Percentiles rank a stretch among this genome's conserved stretches.
Evolutionary conservation across 371 early-diverging fungal species (phyloP).

Genomic region (Lichtheimia corymbifera): DNA sequence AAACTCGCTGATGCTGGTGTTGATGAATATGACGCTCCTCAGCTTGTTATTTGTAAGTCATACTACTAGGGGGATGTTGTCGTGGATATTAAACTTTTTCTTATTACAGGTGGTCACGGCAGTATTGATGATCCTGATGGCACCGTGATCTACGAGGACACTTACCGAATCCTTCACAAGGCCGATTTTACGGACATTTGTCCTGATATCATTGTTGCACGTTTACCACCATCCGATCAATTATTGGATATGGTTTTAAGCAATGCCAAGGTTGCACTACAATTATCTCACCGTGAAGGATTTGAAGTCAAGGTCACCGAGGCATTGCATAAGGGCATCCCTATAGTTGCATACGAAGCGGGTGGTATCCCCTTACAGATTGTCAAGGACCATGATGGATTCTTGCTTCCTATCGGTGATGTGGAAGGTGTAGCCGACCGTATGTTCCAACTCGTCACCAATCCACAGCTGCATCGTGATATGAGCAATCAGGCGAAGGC

Average conservation of each 20-base stretch:
- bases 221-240: conserved; percentile 82
- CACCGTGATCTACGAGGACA: conserved; percentile 67
- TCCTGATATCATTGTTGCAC: conserved; percentile 63
- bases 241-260: conserved; percentile 74
- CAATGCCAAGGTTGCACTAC: conserved; percentile 71
- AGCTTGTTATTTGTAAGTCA: conserved; percentile 67
- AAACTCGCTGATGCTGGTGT: conserved; percentile 47
- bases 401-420: conserved; percentile 67
- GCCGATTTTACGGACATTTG: conserved; percentile 50
- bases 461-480: conserved; percentile 31
- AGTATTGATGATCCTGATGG: conserved; percentile 91
- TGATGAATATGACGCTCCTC: conserved; percentile 45
- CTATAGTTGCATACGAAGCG: conserved; percentile 63
- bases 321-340: conserved; percentile 70
- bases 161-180: conserved; percentile 43
- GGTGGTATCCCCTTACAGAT: conserved; percentile 91
- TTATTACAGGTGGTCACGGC: conserved; percentile 64
- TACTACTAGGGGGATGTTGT: no score
- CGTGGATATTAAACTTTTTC: background rate
- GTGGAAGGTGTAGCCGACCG: conserved; percentile 59
- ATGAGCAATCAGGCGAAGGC: conserved; percentile 50
- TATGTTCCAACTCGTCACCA: conserved; percentile 21
- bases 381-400: conserved; percentile 62
- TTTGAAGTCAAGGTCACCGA: conserved; percentile 94
- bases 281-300: conserved; percentile 84